phyloP scores from a whole-genome alignment of 371 early-diverging fungal species.

The Mortierella sp. region DNA sequence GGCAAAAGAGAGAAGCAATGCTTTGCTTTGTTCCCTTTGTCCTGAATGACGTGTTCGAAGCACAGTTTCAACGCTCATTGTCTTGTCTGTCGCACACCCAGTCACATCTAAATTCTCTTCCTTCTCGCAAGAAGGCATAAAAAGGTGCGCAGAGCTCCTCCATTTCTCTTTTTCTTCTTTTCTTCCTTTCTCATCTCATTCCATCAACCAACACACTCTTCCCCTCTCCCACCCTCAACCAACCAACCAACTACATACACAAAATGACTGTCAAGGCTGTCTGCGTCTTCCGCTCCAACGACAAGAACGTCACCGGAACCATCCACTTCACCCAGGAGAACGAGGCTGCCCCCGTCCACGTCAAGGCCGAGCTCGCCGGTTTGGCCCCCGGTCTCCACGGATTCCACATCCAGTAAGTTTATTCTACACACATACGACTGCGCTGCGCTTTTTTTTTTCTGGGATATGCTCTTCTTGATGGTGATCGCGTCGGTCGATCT shows the following conservation, averaged over 20 bases:
- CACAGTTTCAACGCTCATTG: no score
- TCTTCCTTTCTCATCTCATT: slow-evolving; percentile 13
- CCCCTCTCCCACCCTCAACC: slow-evolving; percentile 6
- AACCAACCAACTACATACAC: slow-evolving; percentile 6
- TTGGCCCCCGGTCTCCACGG: slow-evolving; percentile 87
- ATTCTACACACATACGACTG: background rate
- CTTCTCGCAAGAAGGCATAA: background rate
- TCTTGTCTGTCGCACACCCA: background rate
- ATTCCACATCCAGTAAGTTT: slow-evolving; percentile 86
- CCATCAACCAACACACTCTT: slow-evolving; percentile 12
- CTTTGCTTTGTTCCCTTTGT: background rate
- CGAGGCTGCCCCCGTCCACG: slow-evolving; percentile 64
- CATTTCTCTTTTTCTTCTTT: slow-evolving; percentile 7
- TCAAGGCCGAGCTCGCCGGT: slow-evolving; percentile 73
- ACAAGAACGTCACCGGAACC: slow-evolving; percentile 71
- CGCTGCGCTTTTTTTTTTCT: background rate
- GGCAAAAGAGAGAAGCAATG: background rate
- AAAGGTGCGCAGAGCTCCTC: slow-evolving; percentile 17
- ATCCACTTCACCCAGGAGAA: slow-evolving; percentile 78
- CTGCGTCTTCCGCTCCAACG: slow-evolving; percentile 72
- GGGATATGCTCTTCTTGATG: background rate
- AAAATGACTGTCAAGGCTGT: slow-evolving; percentile 79
- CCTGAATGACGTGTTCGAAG: background rate
- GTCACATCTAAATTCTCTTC: background rate
- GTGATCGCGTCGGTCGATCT: slow-evolving; percentile 1